phyloP scores from a whole-genome alignment of 805 yeast species.

The Zygosaccharomyces rouxii region DNA sequence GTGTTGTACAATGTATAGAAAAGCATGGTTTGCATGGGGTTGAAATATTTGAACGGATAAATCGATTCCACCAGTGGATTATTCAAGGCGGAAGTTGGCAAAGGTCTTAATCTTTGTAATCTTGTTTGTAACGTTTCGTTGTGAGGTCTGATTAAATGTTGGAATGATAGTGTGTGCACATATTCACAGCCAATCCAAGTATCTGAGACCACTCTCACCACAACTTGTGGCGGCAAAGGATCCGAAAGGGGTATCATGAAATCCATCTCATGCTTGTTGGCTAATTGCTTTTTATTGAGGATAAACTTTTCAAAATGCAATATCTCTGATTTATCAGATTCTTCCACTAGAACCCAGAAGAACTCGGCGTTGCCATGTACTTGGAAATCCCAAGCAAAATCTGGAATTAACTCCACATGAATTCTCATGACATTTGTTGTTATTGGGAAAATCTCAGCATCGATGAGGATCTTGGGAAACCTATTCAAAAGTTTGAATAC shows the following conservation, averaged over 20 bases:
- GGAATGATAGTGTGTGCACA: constrained; percentile 73
- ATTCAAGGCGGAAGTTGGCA: constrained; percentile 78
- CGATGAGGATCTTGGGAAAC: constrained; percentile 72
- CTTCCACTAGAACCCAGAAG: constrained; percentile 93
- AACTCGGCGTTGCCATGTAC: constrained; percentile 79
- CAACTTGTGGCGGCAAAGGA: constrained; percentile 85
- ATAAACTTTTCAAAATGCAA: constrained; percentile 80
- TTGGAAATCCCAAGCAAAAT: constrained; percentile 79
- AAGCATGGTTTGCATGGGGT: constrained; percentile 98
- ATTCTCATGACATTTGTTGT: constrained; percentile 82
- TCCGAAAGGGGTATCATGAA: constrained; percentile 88
- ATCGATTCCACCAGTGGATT: constrained; percentile 61
- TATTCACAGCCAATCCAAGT: constrained; percentile 86
- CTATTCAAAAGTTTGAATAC: constrained; percentile 57
- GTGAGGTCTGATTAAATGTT: constrained; percentile 82
- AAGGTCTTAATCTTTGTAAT: constrained; percentile 73
- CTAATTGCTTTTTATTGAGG: constrained; percentile 53
- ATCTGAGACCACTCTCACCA: constrained; percentile 76
- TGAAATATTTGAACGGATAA: constrained; percentile 80
- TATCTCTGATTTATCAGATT: constrained; percentile 65
- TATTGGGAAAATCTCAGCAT: constrained; percentile 83
- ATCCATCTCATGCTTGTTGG: constrained; percentile 65
- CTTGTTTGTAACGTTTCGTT: constrained; percentile 84
- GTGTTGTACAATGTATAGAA: constrained; percentile 84
- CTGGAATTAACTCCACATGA: constrained; percentile 63